Evolutionary conservation across 805 yeast species (phyloP).

Genomic region (Wickerhamomyces chaumierensis): DNA sequence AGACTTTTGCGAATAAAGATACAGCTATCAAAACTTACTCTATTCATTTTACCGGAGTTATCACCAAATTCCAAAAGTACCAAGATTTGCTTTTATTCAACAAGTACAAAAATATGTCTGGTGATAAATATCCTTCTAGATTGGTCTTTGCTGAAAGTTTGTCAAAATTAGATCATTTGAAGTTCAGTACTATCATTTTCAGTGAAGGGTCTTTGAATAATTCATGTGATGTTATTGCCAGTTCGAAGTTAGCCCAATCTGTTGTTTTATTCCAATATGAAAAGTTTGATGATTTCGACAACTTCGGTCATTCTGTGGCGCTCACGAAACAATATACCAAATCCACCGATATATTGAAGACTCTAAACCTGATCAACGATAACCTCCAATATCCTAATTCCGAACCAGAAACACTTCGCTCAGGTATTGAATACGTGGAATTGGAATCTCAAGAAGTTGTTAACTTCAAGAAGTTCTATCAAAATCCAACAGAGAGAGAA

Average conservation of each 20-base stretch:
- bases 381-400: too few relatives aligned
- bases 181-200: background rate
- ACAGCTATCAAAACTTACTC: background rate
- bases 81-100: background rate
- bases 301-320: too few relatives aligned
- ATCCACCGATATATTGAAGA: background rate
- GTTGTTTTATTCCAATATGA: background rate
- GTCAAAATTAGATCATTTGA: background rate
- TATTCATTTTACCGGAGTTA: background rate
- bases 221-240: too few relatives aligned
- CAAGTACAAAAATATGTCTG: background rate
- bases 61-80: background rate
- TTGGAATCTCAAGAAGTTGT: slow-evolving; percentile 9
- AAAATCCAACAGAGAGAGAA: slow-evolving; percentile 36
- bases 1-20: background rate
- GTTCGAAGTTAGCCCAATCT: too few relatives aligned
- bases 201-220: too few relatives aligned
- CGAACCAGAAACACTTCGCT: too few relatives aligned
- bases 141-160: background rate
- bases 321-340: background rate
- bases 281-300: too few relatives aligned
- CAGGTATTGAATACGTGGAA: slow-evolving; percentile 22
- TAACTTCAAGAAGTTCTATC: slow-evolving; percentile 12
- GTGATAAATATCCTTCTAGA: background rate
- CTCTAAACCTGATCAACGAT: too few relatives aligned